A percentile compares a stretch with the other conserved stretches of the same genome.
Conservation (phyloP, 2,329 filamentous ascomycete genomes). For the Dryadomyces quercus-mongolicae region DNA sequence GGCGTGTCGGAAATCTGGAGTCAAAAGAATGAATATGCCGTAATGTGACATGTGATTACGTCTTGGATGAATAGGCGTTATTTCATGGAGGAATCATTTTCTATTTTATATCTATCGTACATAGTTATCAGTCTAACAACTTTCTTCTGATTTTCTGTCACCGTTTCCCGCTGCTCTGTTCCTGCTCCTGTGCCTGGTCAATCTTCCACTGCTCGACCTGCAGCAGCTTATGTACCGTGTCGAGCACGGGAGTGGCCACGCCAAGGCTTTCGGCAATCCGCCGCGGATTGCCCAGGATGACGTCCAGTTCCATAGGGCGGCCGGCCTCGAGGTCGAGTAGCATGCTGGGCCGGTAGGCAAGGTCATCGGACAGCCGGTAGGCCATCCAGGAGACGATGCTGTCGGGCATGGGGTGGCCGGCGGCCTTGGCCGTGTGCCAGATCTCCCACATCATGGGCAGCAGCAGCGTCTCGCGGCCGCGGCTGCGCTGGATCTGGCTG, state of each 20-base stretch:
- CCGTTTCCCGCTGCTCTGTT: not conserved
- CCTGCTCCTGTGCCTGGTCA: not conserved
- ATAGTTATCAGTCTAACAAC: not conserved
- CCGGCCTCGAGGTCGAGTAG: conserved; percentile 18
- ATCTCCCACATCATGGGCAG: conserved; percentile 23
- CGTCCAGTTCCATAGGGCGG: conserved; percentile 19
- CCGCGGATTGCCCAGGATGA: conserved; percentile 22
- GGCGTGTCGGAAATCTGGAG: too few relatives aligned
- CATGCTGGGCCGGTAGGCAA: conserved; percentile 20
- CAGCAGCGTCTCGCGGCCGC: conserved; percentile 14
- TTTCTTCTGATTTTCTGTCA: not conserved
- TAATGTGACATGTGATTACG: not conserved
- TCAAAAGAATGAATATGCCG: too few relatives aligned
- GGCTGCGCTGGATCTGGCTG: conserved; percentile 12
- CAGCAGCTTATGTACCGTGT: conserved; percentile 7
- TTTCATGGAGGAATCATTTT: not conserved
- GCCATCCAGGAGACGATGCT: conserved; percentile 18
- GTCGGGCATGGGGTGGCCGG: conserved; percentile 15
- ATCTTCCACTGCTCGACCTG: conserved; percentile 10
- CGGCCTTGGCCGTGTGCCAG: conserved; percentile 19
- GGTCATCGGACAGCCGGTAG: conserved; percentile 17
- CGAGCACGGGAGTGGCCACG: conserved; percentile 5
- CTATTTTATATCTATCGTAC: not conserved
- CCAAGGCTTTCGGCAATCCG: conserved; percentile 11
- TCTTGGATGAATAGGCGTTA: not conserved